These are phyloP conservation scores for Monilinia fructigena DNA, from an alignment of 2,329 filamentous ascomycete genomes.

Conservation along the genomic window DNA sequence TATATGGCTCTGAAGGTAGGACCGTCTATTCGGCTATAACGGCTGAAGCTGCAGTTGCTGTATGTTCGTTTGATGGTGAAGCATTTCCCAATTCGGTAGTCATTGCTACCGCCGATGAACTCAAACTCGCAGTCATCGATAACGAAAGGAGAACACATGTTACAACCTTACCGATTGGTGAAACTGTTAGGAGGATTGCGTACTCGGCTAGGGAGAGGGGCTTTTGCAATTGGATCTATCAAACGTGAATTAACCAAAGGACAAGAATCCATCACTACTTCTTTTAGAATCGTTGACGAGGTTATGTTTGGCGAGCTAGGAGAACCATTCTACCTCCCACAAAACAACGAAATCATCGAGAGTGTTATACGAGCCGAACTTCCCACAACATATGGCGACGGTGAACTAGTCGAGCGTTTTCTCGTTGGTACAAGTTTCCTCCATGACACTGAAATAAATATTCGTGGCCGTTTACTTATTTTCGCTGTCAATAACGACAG, in stretches of 20 bases:
- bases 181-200: slow-evolving; percentile 82
- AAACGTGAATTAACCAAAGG: slow-evolving; percentile 68
- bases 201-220: slow-evolving; percentile 77
- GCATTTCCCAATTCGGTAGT: slow-evolving; percentile 80
- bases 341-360: slow-evolving; percentile 74
- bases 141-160: slow-evolving; percentile 85
- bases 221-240: slow-evolving; percentile 86
- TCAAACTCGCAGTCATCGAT: slow-evolving; percentile 81
- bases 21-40: slow-evolving; percentile 93
- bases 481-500: slow-evolving; percentile 78
- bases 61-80: slow-evolving; percentile 79
- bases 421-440: slow-evolving; percentile 82
- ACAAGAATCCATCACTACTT: slow-evolving; percentile 73
- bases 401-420: slow-evolving; percentile 69
- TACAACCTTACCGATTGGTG: slow-evolving; percentile 71
- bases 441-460: slow-evolving; percentile 52
- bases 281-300: slow-evolving; percentile 89
- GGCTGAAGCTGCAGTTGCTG: slow-evolving; percentile 76
- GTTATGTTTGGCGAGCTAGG: slow-evolving; percentile 78
- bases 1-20: slow-evolving; percentile 83
- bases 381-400: slow-evolving; percentile 55
- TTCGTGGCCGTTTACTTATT: slow-evolving; percentile 77
- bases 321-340: slow-evolving; percentile 53
- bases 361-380: slow-evolving; percentile 77
- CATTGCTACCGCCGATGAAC: slow-evolving; percentile 71